Evolutionary conservation across 2,329 filamentous ascomycete genomes (phyloP).

Genomic region (Madurella fahalii): DNA sequence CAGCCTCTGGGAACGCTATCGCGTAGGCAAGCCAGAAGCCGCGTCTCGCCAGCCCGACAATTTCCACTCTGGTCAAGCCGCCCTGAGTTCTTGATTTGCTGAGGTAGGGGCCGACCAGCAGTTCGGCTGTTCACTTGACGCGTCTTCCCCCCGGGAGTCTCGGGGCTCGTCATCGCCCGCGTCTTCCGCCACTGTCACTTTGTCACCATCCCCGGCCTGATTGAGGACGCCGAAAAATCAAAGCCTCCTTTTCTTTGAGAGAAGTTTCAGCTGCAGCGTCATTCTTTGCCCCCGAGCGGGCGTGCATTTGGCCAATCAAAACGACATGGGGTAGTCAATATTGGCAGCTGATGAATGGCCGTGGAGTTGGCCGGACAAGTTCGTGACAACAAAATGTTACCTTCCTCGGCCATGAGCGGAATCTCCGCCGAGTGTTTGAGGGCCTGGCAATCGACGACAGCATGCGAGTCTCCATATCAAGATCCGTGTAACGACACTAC

Average conservation of each 20-base stretch:
- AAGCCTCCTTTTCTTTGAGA: slow-evolving; percentile 7
- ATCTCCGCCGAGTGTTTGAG: neutral
- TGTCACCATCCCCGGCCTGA: neutral
- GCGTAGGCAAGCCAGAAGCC: neutral
- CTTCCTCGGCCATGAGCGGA: neutral
- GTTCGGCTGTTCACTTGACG: neutral
- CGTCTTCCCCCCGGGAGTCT: slow-evolving; percentile 2
- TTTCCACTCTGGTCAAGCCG: neutral
- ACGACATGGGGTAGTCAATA: slow-evolving; percentile 9
- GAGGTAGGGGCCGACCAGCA: neutral
- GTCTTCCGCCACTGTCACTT: slow-evolving; percentile 8
- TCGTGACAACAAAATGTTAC: slow-evolving; percentile 2
- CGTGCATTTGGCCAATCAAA: slow-evolving; percentile 30
- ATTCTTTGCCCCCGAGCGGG: slow-evolving; percentile 29
- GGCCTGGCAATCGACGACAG: slow-evolving; percentile 4
- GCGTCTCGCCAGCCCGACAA: neutral
- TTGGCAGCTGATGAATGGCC: slow-evolving; percentile 16
- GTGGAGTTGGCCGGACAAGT: neutral
- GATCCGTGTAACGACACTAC: slow-evolving; percentile 11
- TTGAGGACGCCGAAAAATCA: slow-evolving; percentile 1
- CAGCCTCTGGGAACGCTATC: neutral
- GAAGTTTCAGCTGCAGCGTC: slow-evolving; percentile 38
- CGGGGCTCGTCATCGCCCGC: slow-evolving; percentile 11
- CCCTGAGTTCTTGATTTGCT: neutral
- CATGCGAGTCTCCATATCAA: slow-evolving; percentile 10